Evolutionary conservation across 768 basidiomycete species (phyloP).

Genomic region (Pulveroboletus sp.): DNA sequence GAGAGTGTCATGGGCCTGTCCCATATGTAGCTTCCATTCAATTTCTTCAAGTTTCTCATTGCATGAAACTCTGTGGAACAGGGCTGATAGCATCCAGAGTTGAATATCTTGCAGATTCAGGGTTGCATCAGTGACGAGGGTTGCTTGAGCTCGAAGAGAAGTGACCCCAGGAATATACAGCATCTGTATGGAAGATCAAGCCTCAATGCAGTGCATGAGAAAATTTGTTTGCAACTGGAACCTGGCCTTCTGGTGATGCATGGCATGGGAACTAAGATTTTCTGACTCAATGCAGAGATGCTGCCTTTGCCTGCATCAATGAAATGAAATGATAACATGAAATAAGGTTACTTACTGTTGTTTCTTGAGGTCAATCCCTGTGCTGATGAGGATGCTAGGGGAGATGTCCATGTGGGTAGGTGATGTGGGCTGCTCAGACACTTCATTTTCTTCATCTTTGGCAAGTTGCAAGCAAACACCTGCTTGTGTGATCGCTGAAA

Average conservation of each 20-base stretch:
- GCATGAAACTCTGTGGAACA: not conserved
- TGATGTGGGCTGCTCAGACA: too few relatives aligned
- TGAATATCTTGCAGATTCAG: not conserved
- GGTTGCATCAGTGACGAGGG: not conserved
- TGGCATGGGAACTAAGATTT: too few relatives aligned
- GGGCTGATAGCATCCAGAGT: not conserved
- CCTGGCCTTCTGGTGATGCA: too few relatives aligned
- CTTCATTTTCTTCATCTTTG: too few relatives aligned
- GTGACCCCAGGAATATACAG: not conserved
- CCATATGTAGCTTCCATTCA: not conserved
- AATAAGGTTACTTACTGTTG: not conserved
- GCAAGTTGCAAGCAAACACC: not conserved
- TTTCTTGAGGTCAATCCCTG: not conserved
- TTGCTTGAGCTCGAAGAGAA: not conserved
- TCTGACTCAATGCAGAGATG: not conserved
- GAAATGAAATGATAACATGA: not conserved
- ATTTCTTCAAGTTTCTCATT: not conserved
- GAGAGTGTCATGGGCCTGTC: not conserved
- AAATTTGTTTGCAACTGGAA: too few relatives aligned
- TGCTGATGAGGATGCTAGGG: not conserved
- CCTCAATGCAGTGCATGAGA: too few relatives aligned
- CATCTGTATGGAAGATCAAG: too few relatives aligned
- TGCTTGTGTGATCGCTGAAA: too few relatives aligned
- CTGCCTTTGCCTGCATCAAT: not conserved
- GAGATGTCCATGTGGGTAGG: not conserved